Evolutionary conservation across 169 alveolate species (phyloP).

Genomic region (Plasmodium inui): DNA sequence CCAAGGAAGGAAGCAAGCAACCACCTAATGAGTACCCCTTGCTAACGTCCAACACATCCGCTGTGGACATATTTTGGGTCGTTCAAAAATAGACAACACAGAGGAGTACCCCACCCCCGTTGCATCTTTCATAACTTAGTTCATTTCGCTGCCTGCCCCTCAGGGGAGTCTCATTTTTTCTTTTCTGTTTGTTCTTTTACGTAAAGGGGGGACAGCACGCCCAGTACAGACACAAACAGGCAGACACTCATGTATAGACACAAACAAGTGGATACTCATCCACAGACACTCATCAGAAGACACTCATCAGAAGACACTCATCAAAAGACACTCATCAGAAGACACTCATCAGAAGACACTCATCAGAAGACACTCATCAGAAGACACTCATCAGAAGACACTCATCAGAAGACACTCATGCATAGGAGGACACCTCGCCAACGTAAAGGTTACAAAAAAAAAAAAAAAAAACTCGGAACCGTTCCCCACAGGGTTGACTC

Average conservation of each 20-base stretch:
- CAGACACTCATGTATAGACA: not conserved
- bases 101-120: not conserved
- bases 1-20: not conserved
- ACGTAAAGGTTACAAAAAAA: not conserved
- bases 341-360: no score
- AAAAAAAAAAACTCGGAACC: not conserved
- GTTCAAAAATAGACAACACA: not conserved
- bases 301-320: no score
- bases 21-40: not conserved
- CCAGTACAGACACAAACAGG: no score
- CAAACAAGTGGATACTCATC: no score
- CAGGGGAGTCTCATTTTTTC: not conserved
- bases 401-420: not conserved
- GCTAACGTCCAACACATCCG: not conserved
- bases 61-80: not conserved
- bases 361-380: no score
- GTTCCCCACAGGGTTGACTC: not conserved
- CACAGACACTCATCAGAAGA: no score
- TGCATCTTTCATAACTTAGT: not conserved
- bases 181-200: not conserved
- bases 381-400: no score
- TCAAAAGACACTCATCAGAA: no score
- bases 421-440: not conserved
- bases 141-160: not conserved
- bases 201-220: not conserved